Conservation (phyloP, 1,139 yeast species). For the Kluyveromyces marxianus region DNA sequence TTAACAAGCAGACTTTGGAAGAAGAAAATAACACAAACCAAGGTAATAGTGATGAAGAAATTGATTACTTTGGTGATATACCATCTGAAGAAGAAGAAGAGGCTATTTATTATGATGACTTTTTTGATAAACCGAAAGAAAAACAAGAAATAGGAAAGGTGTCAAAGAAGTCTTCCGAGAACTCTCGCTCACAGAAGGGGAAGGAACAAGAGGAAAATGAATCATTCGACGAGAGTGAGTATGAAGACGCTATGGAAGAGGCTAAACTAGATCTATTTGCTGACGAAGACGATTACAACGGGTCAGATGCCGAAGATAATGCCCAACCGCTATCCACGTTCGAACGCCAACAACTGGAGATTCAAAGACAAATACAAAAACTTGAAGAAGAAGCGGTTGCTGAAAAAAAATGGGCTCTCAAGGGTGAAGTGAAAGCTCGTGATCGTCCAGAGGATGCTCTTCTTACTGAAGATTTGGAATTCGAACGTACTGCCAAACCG, state of each 20-base stretch:
- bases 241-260: constrained; percentile 48
- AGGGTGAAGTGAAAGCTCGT: constrained; percentile 80
- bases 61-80: constrained; percentile 59
- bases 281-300: constrained; percentile 34
- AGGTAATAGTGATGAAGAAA: constrained; percentile 40
- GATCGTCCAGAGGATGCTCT: constrained; percentile 83
- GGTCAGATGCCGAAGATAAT: constrained; percentile 36
- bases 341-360: constrained; percentile 73
- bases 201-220: constrained; percentile 31
- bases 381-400: constrained; percentile 84
- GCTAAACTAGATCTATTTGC: constrained; percentile 60
- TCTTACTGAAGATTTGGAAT: constrained; percentile 58
- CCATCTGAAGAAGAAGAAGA: constrained; percentile 59
- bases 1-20: constrained; percentile 71
- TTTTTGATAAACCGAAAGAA: constrained; percentile 48
- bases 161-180: not conserved
- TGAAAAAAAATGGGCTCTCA: constrained; percentile 88
- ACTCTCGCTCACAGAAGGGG: constrained; percentile 11
- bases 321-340: constrained; percentile 55
- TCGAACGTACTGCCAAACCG: constrained; percentile 70
- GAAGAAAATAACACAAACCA: constrained; percentile 49
- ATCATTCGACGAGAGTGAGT: constrained; percentile 39
- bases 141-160: not conserved
- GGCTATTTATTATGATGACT: constrained; percentile 65
- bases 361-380: constrained; percentile 68